phyloP scores from a whole-genome alignment of 495 filamentous ascomycete genomes.

The Aspergillus ostianus region DNA sequence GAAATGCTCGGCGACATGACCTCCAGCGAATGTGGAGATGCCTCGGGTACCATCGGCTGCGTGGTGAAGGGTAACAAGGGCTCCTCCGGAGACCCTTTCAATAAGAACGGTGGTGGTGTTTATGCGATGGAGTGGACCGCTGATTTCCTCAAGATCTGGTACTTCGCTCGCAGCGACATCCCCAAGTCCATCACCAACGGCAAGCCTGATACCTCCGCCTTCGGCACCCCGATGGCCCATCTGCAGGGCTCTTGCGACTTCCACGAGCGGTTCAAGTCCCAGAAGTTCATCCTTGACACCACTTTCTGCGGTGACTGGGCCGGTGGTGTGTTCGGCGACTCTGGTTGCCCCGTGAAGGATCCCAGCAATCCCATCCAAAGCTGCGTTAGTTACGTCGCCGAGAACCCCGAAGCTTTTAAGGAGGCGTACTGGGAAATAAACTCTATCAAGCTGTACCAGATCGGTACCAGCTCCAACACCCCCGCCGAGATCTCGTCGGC shows the following conservation, averaged over 20 bases:
- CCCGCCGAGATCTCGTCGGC: constrained; percentile 12
- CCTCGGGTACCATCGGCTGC: constrained; percentile 49
- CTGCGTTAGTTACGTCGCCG: constrained; percentile 65
- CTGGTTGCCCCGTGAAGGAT: constrained; percentile 38
- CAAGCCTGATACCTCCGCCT: constrained; percentile 59
- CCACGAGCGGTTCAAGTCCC: constrained; percentile 60
- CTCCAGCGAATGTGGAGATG: constrained; percentile 54
- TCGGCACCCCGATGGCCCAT: constrained; percentile 65
- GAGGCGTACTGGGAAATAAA: constrained; percentile 74
- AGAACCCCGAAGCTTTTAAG: constrained; percentile 57
- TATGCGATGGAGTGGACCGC: constrained; percentile 77
- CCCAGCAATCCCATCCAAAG: constrained; percentile 38
- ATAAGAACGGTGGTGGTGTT: constrained; percentile 68
- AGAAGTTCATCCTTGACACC: constrained; percentile 77
- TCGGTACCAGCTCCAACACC: constrained; percentile 13
- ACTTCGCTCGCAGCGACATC: constrained; percentile 64
- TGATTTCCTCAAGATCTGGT: constrained; percentile 69
- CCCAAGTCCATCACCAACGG: constrained; percentile 57
- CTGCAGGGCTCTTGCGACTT: constrained; percentile 67
- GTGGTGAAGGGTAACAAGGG: constrained; percentile 46
- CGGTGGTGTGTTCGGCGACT: constrained; percentile 52
- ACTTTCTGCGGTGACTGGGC: constrained; percentile 93
- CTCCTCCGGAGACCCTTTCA: constrained; percentile 73
- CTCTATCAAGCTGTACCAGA: constrained; percentile 62
- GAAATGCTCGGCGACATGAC: constrained; percentile 48